Percentiles rank a stretch among this genome's conserved stretches.
Evolutionary conservation across 306 rosid genomes (phyloP).

Genomic region (Quercus aquifolioides): DNA sequence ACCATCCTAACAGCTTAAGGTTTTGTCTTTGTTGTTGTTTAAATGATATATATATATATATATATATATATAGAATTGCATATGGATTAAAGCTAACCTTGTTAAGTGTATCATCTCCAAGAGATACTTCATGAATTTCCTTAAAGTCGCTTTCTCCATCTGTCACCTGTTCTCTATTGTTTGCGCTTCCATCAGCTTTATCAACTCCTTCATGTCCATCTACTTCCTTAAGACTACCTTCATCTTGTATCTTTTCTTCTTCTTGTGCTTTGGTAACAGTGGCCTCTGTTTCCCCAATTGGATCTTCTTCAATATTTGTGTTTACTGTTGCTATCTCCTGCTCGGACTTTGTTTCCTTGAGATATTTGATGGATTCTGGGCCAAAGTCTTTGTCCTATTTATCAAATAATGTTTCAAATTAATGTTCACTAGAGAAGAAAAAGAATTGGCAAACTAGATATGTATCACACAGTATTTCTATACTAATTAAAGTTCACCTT

Average conservation of each 20-base stretch:
- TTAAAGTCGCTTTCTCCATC: neutral
- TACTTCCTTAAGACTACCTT: no score
- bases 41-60: no score
- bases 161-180: neutral
- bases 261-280: neutral
- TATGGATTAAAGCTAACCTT: no score
- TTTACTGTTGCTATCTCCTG: neutral
- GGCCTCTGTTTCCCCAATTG: neutral
- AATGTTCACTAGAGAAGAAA: neutral
- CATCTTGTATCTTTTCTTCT: neutral
- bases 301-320: neutral
- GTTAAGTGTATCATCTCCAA: neutral
- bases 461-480: neutral
- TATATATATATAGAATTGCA: no score
- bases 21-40: no score
- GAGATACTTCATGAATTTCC: neutral
- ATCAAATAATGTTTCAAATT: no score
- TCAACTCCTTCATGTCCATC: no score
- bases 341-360: neutral
- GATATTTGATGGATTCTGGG: neutral
- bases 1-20: no score
- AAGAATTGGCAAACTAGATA: neutral
- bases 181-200: neutral
- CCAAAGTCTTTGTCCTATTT: no score
- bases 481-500: conserved; percentile 13